Conservation (phyloP, 2,329 filamentous ascomycete species). For the Lachnellula occidentalis region DNA sequence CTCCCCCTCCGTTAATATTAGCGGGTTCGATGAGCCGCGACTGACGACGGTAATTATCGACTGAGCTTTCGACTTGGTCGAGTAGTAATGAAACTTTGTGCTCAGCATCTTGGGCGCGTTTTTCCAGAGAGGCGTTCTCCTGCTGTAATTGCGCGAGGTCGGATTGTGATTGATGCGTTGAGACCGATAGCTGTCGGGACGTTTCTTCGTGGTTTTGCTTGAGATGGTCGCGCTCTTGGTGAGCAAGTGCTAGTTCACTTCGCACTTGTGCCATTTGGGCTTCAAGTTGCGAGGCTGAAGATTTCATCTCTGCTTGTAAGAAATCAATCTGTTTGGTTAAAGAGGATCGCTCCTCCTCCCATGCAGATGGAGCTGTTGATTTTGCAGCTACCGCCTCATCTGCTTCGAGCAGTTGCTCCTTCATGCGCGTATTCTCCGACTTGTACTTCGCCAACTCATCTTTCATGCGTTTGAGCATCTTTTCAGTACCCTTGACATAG, state of each 20-base stretch:
- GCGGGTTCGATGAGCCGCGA: slow-evolving; percentile 53
- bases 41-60: slow-evolving; percentile 87
- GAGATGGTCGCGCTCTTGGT: slow-evolving; percentile 65
- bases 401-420: slow-evolving; percentile 69
- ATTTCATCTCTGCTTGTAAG: slow-evolving; percentile 63
- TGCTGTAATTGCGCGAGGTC: slow-evolving; percentile 78
- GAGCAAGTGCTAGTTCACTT: slow-evolving; percentile 60
- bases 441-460: slow-evolving; percentile 94
- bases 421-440: slow-evolving; percentile 74
- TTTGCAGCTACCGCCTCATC: slow-evolving; percentile 46
- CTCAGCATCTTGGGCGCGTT: slow-evolving; percentile 82
- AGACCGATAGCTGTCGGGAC: slow-evolving; percentile 50
- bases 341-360: slow-evolving; percentile 67
- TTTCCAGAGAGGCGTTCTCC: slow-evolving; percentile 77
- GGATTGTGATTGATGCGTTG: slow-evolving; percentile 49
- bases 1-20: slow-evolving; percentile 19
- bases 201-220: slow-evolving; percentile 49
- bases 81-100: slow-evolving; percentile 87
- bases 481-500: slow-evolving; percentile 97
- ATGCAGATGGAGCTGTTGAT: slow-evolving; percentile 50
- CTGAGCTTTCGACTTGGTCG: slow-evolving; percentile 88
- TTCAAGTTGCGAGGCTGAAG: slow-evolving; percentile 64
- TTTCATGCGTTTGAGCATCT: slow-evolving; percentile 98
- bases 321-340: slow-evolving; percentile 64
- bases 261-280: slow-evolving; percentile 62